Evolutionary conservation across 345 rosid genomes (phyloP).

Genomic region (Camelina sativa): DNA sequence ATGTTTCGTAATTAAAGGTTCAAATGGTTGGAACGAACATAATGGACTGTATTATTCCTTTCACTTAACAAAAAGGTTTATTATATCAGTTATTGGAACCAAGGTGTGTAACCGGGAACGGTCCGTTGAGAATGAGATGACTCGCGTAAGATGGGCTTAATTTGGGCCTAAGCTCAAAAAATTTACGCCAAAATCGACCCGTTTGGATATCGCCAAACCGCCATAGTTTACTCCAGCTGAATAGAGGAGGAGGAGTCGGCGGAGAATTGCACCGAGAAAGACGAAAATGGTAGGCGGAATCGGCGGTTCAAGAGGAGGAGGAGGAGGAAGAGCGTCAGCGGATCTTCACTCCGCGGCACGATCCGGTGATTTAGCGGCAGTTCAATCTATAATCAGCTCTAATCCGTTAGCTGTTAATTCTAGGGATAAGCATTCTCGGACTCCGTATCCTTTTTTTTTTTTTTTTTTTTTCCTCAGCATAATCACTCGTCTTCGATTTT

Average conservation of each 20-base stretch:
- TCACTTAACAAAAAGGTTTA: too few species aligned
- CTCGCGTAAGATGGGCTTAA: slow-evolving; percentile 30
- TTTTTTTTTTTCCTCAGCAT: background rate
- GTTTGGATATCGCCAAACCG: slow-evolving; percentile 11
- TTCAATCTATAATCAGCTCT: slow-evolving; percentile 60
- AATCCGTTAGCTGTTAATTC: slow-evolving; percentile 75
- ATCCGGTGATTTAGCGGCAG: slow-evolving; percentile 74
- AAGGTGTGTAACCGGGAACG: background rate
- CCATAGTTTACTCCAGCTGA: slow-evolving; percentile 22
- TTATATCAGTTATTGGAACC: too few species aligned
- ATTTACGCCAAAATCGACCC: background rate
- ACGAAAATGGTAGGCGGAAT: slow-evolving; percentile 41
- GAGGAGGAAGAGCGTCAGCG: slow-evolving; percentile 45
- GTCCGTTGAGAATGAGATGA: background rate
- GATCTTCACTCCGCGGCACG: slow-evolving; percentile 90
- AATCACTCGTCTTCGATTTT: slow-evolving; percentile 12
- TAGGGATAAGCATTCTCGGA: slow-evolving; percentile 95
- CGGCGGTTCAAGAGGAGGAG: slow-evolving; percentile 18
- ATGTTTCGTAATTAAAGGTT: background rate
- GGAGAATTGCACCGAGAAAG: slow-evolving; percentile 5
- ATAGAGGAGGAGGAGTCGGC: slow-evolving; percentile 16
- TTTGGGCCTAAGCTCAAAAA: slow-evolving; percentile 23
- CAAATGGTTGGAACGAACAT: too few species aligned
- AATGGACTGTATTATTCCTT: too few species aligned
- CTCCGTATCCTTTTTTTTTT: slow-evolving; percentile 74